Conservation (phyloP, 768 basidiomycete genomes). For the Leccinum sublutescens region DNA sequence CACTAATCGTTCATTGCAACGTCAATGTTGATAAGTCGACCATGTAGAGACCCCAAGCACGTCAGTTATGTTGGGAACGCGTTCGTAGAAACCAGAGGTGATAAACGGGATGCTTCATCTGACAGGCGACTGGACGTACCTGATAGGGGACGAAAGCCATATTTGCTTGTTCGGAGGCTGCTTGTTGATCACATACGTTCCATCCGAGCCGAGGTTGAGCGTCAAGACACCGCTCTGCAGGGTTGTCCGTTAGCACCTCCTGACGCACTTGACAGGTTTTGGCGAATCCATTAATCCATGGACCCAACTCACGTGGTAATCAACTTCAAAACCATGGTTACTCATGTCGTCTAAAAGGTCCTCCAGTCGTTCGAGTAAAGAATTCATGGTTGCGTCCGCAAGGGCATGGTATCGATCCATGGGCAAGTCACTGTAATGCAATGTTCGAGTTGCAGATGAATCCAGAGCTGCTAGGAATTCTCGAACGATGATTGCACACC, state of each 20-base stretch:
- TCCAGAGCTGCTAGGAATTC: neutral
- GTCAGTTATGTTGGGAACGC: neutral
- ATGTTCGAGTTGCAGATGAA: neutral
- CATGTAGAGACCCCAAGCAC: neutral
- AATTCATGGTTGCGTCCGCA: constrained; percentile 77
- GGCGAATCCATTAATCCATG: neutral
- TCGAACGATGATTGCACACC: constrained; percentile 35
- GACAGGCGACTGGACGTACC: constrained; percentile 44
- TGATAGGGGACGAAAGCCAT: constrained; percentile 88
- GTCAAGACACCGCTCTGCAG: constrained; percentile 88
- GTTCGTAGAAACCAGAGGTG: constrained; percentile 4
- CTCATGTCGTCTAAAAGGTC: constrained; percentile 59
- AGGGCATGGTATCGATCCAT: constrained; percentile 66
- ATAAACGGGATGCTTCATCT: neutral
- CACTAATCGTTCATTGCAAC: constrained; percentile 45
- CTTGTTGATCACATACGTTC: constrained; percentile 96
- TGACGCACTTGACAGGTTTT: neutral
- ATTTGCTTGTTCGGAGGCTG: constrained; percentile 98
- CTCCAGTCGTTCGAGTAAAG: constrained; percentile 73
- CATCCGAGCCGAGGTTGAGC: constrained; percentile 66
- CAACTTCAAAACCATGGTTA: constrained; percentile 70
- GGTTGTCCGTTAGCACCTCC: constrained; percentile 10
- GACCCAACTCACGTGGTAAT: constrained; percentile 71
- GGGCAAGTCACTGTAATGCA: constrained; percentile 45
- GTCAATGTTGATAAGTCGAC: neutral